A percentile compares a stretch with the other conserved stretches of the same genome.
These are phyloP conservation scores for Penicillium mononematosum DNA, from an alignment of 495 filamentous ascomycete genomes.

Conservation along the genomic window DNA sequence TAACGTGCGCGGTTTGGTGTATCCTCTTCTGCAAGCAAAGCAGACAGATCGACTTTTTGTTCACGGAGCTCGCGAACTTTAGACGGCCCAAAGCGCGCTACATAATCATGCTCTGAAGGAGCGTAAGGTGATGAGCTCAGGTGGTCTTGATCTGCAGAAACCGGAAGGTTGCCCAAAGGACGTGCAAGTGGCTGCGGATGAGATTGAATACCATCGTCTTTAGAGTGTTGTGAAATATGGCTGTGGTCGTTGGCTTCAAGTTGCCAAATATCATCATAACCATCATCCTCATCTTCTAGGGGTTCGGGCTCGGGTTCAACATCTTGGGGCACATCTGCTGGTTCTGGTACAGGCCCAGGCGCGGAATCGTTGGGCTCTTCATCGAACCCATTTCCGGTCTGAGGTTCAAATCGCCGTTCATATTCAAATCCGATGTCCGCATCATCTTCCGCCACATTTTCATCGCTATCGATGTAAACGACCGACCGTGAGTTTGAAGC, in stretches of 20 bases:
- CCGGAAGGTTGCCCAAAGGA: conserved; percentile 17
- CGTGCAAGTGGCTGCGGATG: conserved; percentile 8
- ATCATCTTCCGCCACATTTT: conserved; percentile 18
- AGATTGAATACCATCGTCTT: conserved; percentile 11
- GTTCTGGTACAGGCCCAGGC: neutral
- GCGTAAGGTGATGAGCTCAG: conserved; percentile 35
- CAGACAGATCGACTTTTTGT: conserved; percentile 40
- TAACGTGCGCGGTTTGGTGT: conserved; percentile 46
- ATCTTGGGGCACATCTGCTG: neutral
- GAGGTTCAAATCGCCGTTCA: conserved; percentile 16
- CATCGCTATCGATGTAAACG: conserved; percentile 53
- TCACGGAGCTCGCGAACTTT: conserved; percentile 40
- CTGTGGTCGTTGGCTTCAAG: conserved; percentile 42
- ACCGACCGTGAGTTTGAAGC: conserved; percentile 45
- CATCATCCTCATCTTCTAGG: conserved; percentile 32
- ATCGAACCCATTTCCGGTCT: conserved; percentile 18
- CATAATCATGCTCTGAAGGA: conserved; percentile 29
- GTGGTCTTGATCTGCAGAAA: conserved; percentile 11
- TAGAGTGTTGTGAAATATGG: conserved; percentile 26
- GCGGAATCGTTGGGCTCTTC: conserved; percentile 2
- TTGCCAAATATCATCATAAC: conserved; percentile 48
- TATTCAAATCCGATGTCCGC: neutral
- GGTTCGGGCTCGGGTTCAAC: conserved; percentile 11
- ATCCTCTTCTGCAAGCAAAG: conserved; percentile 34
- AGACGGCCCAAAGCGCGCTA: conserved; percentile 34